Base-by-base conservation (phyloP, 306 rosid genomes). In the Senna siamea region DNA sequence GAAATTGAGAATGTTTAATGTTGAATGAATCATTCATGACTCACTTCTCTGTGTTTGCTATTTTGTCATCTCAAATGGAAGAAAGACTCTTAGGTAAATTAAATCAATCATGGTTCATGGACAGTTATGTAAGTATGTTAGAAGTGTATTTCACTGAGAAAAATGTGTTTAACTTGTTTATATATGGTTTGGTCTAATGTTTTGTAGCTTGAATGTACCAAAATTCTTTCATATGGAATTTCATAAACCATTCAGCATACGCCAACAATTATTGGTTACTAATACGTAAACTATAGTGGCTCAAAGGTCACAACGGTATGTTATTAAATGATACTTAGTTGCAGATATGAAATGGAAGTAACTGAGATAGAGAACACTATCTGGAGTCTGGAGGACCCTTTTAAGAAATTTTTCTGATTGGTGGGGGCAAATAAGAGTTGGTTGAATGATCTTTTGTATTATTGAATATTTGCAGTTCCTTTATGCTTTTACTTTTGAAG, bases 401-500 rank as follows among this genome's bases (percentile, higher is more conserved):
- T 30, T 14, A 32, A 66, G 5, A 55, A 22, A 66, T 23, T 47
- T 66, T 79, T 66, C 71, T 23, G 13, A 57, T 57, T 73, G 57
- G 61, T 79, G 51, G 64, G 74, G 52, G n/a, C 40, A 32, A 37
- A 38, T 7, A 26, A 46, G 73, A 52, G 55, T 38, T 23, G 72
- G 44, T n/a, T 46, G 22, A 54, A 9, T 56, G 43, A 43, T 6
- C 41, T 40, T 54, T 17, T 28, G 9, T 35, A 0, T 35, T 10
- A 50, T 40, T 17, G 13, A 20, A 66, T 41, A 12, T 67, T 61
- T 32, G n/a, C 8, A 10, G n/a, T 37, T 69, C 19, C 38, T 41
- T 53, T 58, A 14, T 60, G 68, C 61, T 30, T 69, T 56, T 52
- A 26, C 47, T 75, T 68, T 62, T 57, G 52, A 20, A 75, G 57